Percentiles rank a stretch among this genome's conserved stretches.
These are phyloP conservation scores for Candida insectorum DNA, from an alignment of 805 yeast genomes.

Conservation along the genomic window DNA sequence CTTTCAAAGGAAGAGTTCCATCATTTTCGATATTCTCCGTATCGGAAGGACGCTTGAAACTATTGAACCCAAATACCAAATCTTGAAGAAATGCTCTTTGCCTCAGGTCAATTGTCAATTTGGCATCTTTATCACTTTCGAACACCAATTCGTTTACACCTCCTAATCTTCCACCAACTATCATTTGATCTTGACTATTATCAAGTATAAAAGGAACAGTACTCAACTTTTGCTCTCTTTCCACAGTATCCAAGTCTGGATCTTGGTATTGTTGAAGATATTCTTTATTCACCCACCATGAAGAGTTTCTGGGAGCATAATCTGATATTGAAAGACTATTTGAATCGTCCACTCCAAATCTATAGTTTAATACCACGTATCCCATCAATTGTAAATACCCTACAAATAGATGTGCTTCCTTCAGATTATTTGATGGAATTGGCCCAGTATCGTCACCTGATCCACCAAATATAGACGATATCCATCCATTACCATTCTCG, in stretches of 20 bases:
- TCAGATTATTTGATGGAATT: neutral
- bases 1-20: slow-evolving; percentile 17
- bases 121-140: slow-evolving; percentile 14
- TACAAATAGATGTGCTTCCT: slow-evolving; percentile 20
- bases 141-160: slow-evolving; percentile 32
- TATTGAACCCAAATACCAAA: slow-evolving; percentile 28
- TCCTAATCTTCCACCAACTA: slow-evolving; percentile 32
- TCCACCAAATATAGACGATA: neutral
- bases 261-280: slow-evolving; percentile 25
- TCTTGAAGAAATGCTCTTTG: slow-evolving; percentile 30
- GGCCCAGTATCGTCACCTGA: neutral
- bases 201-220: slow-evolving; percentile 11
- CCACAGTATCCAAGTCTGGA: slow-evolving; percentile 16
- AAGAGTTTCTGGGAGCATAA: slow-evolving; percentile 12
- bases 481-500: neutral
- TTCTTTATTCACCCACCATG: slow-evolving; percentile 37
- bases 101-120: slow-evolving; percentile 16
- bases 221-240: slow-evolving; percentile 16
- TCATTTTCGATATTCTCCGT: slow-evolving; percentile 7
- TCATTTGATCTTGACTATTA: slow-evolving; percentile 14
- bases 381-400: slow-evolving; percentile 41
- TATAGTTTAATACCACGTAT: slow-evolving; percentile 35
- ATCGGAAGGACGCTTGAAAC: slow-evolving; percentile 11
- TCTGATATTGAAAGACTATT: slow-evolving; percentile 10
- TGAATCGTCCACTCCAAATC: slow-evolving; percentile 17